Conservation (phyloP, 2,329 filamentous ascomycete species). For the Zasmidium cellare region DNA sequence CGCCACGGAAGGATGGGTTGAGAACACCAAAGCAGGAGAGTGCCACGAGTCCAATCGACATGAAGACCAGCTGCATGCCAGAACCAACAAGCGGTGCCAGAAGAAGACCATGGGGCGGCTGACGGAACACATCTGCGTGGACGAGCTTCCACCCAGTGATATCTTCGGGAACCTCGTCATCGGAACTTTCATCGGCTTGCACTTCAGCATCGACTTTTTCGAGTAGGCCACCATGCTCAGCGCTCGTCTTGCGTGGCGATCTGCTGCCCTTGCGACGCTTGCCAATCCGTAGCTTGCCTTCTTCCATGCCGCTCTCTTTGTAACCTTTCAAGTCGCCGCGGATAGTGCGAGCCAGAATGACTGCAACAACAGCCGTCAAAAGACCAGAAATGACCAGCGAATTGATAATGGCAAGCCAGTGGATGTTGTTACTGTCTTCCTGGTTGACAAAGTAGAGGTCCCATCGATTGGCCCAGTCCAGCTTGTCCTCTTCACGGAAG, state of each 20-base stretch:
- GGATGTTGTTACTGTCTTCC: slow-evolving; percentile 75
- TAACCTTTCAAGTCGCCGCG: slow-evolving; percentile 75
- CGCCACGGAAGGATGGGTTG: slow-evolving; percentile 86
- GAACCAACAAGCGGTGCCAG: slow-evolving; percentile 81
- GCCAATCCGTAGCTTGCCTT: slow-evolving; percentile 58
- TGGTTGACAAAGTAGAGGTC: slow-evolving; percentile 88
- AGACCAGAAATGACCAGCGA: slow-evolving; percentile 80
- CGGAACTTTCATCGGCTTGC: slow-evolving; percentile 53
- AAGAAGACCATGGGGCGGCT: slow-evolving; percentile 68
- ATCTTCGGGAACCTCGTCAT: slow-evolving; percentile 75
- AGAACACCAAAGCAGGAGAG: slow-evolving; percentile 71
- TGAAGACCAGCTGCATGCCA: slow-evolving; percentile 82
- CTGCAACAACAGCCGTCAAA: slow-evolving; percentile 74
- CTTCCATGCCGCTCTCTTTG: slow-evolving; percentile 65
- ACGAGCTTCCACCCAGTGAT: slow-evolving; percentile 85
- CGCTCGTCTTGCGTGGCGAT: slow-evolving; percentile 51
- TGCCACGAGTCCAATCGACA: slow-evolving; percentile 64
- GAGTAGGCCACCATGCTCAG: slow-evolving; percentile 49
- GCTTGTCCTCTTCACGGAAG: slow-evolving; percentile 75
- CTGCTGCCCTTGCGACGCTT: slow-evolving; percentile 52
- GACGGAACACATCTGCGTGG: slow-evolving; percentile 83
- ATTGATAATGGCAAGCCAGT: slow-evolving; percentile 88
- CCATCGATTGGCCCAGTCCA: slow-evolving; percentile 85
- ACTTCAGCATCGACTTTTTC: slow-evolving; percentile 45
- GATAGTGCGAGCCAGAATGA: slow-evolving; percentile 78